phyloP scores from a whole-genome alignment of 306 rosid genomes.

The Quercus robur region DNA sequence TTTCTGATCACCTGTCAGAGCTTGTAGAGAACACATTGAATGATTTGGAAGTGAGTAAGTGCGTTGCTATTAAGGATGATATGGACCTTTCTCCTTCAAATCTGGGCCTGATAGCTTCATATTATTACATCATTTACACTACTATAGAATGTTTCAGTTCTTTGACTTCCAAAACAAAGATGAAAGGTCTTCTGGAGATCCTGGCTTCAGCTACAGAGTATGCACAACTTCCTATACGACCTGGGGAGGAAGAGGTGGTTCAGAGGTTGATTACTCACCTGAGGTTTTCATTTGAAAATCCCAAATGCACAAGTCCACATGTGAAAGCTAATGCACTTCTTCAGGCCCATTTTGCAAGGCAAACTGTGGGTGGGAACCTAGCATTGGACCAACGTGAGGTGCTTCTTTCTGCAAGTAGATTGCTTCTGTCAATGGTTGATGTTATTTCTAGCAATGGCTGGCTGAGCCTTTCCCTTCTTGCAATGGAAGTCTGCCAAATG shows the following conservation, averaged over 20 bases:
- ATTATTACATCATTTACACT: slow-evolving; percentile 78
- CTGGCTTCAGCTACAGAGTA: slow-evolving; percentile 89
- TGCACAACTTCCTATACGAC: slow-evolving; percentile 79
- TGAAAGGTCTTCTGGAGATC: slow-evolving; percentile 90
- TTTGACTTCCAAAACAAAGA: slow-evolving; percentile 71
- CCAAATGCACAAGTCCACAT: slow-evolving; percentile 76
- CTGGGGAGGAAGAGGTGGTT: slow-evolving; percentile 86
- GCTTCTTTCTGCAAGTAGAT: slow-evolving; percentile 73
- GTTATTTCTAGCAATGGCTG: slow-evolving; percentile 92
- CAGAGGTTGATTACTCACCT: slow-evolving; percentile 84
- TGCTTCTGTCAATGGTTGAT: slow-evolving; percentile 94
- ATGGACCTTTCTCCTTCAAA: slow-evolving; percentile 79
- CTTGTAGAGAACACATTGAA: slow-evolving; percentile 79
- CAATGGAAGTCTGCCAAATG: slow-evolving; percentile 98
- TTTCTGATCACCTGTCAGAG: slow-evolving; percentile 91
- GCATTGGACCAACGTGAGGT: slow-evolving; percentile 82
- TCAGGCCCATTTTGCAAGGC: slow-evolving; percentile 95
- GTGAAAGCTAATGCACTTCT: slow-evolving; percentile 83
- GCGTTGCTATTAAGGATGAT: slow-evolving; percentile 70
- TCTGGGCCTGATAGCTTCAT: slow-evolving; percentile 90
- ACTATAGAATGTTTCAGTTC: slow-evolving; percentile 88
- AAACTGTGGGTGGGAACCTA: slow-evolving; percentile 72
- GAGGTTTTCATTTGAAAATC: slow-evolving; percentile 78
- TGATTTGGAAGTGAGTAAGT: slow-evolving; percentile 83
- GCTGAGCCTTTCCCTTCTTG: slow-evolving; percentile 77